phyloP scores from a whole-genome alignment of 805 yeast species.

The Kuraishia floccosa region DNA sequence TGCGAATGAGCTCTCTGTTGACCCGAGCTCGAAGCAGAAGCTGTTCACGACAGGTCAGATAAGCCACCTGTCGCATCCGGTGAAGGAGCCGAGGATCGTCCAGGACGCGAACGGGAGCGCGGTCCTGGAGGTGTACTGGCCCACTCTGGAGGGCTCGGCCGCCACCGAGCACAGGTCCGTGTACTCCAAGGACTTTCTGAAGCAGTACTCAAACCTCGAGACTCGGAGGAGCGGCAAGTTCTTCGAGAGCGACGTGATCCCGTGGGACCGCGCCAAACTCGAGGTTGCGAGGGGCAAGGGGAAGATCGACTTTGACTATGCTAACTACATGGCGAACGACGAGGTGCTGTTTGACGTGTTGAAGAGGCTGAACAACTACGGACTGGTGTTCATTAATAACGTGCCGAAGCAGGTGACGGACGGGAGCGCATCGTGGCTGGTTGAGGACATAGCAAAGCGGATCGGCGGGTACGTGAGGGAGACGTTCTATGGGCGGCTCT shows the following conservation, averaged over 20 bases:
- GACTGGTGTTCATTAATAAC: constrained; percentile 42
- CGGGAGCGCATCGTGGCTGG: constrained; percentile 18
- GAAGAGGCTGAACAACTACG: constrained; percentile 37
- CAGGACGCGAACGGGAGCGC: constrained; percentile 10
- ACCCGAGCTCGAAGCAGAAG: constrained; percentile 47
- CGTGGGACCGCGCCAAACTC: constrained; percentile 26
- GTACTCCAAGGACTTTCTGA: constrained; percentile 36
- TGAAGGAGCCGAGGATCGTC: constrained; percentile 18
- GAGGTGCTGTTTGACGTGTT: constrained; percentile 25
- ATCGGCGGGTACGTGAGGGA: constrained; percentile 53
- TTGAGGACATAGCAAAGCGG: constrained; percentile 26
- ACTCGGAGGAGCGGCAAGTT: constrained; percentile 23
- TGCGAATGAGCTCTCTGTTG: constrained; percentile 32
- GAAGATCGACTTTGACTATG: constrained; percentile 18
- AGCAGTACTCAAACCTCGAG: constrained; percentile 24
- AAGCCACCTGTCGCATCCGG: constrained; percentile 22
- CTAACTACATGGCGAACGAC: constrained; percentile 26
- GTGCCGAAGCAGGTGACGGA: constrained; percentile 31
- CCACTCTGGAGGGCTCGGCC: constrained; percentile 30
- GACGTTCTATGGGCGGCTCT: constrained; percentile 63
- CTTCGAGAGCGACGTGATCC: constrained; percentile 18
- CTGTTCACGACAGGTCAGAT: constrained; percentile 48
- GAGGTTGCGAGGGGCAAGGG: constrained; percentile 10
- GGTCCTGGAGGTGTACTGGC: constrained; percentile 34
- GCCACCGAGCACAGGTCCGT: constrained; percentile 9